phyloP scores from a whole-genome alignment of 164 flowering plant species.

The Litsea cubeba region DNA sequence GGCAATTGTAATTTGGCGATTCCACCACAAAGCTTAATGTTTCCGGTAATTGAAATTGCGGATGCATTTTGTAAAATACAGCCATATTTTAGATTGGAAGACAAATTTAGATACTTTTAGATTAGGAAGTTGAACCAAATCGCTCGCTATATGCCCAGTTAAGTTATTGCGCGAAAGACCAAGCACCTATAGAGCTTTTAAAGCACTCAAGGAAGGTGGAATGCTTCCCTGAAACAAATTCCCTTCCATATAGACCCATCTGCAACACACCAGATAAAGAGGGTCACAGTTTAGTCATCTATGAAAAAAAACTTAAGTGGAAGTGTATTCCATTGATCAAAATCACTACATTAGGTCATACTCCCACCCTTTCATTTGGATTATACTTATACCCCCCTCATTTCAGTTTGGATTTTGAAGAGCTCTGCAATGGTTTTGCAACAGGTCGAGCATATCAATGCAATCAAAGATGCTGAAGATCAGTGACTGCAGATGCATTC shows the following conservation, averaged over 20 bases:
- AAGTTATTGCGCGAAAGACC: conserved; percentile 30
- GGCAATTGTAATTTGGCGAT: conserved; percentile 20
- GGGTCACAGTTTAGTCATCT: too few relatives aligned
- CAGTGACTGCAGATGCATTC: too few relatives aligned
- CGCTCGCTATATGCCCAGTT: conserved; percentile 24
- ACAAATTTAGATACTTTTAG: conserved; percentile 22
- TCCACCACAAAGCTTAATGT: conserved; percentile 35
- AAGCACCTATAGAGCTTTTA: conserved; percentile 10
- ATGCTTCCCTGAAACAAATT: conserved; percentile 24
- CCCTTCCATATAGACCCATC: conserved; percentile 12
- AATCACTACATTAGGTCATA: too few relatives aligned
- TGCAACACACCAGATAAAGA: too few relatives aligned
- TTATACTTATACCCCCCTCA: too few relatives aligned
- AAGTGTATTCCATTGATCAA: too few relatives aligned
- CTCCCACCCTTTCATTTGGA: too few relatives aligned
- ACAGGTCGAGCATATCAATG: too few relatives aligned
- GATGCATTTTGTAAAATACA: conserved; percentile 24
- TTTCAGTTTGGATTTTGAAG: too few relatives aligned
- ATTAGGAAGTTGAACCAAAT: conserved; percentile 6
- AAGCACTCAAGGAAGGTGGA: conserved; percentile 16
- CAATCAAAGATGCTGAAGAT: too few relatives aligned
- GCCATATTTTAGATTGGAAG: conserved; percentile 39
- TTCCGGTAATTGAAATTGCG: conserved; percentile 22
- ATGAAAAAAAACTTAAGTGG: too few relatives aligned
- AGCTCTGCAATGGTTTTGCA: too few relatives aligned